These are phyloP conservation scores for Tolypocladium album DNA, from an alignment of 2,329 filamentous ascomycete species.

Conservation along the genomic window DNA sequence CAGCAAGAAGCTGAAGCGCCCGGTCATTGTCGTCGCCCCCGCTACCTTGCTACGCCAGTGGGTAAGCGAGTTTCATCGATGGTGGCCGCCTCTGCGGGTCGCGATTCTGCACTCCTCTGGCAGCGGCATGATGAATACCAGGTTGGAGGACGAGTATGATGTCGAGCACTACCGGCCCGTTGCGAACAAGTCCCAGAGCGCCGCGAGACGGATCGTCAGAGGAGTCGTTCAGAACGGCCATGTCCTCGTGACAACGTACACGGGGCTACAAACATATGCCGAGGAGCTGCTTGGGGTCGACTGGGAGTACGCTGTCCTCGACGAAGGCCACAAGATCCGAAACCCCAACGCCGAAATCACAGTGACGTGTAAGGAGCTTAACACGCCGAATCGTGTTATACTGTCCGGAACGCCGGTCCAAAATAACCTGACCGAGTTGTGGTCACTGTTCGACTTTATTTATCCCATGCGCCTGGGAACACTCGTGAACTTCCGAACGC, in stretches of 20 bases:
- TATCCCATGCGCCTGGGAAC: constrained; percentile 94
- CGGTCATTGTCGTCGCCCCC: constrained; percentile 84
- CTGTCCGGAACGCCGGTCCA: constrained; percentile 96
- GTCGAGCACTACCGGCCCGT: constrained; percentile 30
- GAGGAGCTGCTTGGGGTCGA: constrained; percentile 71
- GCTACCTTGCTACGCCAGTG: constrained; percentile 94
- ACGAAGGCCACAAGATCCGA: constrained; percentile 96
- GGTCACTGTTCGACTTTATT: constrained; percentile 96
- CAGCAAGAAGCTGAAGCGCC: constrained; percentile 73
- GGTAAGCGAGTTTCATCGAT: constrained; percentile 96
- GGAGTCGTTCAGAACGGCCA: constrained; percentile 77
- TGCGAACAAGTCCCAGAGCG: constrained; percentile 30
- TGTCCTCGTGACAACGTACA: constrained; percentile 90
- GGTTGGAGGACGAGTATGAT: constrained; percentile 43
- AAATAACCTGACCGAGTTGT: constrained; percentile 89
- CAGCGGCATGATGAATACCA: constrained; percentile 89
- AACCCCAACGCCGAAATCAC: constrained; percentile 95
- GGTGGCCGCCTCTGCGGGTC: constrained; percentile 98
- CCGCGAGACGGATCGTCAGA: constrained; percentile 71
- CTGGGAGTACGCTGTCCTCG: constrained; percentile 90
- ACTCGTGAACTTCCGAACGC: constrained; percentile 76
- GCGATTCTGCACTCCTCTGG: constrained; percentile 93
- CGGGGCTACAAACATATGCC: constrained; percentile 86
- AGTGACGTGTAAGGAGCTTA: constrained; percentile 86
- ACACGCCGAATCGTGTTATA: constrained; percentile 83